phyloP scores from a whole-genome alignment of 371 early-diverging fungal genomes.

The Mortierella sp. region DNA sequence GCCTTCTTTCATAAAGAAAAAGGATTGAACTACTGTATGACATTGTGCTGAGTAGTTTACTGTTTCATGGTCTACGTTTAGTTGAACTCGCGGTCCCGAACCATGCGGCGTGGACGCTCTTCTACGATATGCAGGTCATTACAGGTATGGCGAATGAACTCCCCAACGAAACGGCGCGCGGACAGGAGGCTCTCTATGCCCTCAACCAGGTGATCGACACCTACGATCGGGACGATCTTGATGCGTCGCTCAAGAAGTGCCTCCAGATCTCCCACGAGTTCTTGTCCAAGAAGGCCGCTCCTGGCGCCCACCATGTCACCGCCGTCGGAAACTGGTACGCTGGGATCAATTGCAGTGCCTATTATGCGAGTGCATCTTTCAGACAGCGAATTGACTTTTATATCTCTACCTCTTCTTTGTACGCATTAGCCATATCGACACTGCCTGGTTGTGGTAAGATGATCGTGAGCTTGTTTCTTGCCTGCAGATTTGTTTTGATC shows the following conservation, averaged over 20 bases:
- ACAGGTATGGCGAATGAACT: conserved; percentile 83
- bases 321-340: conserved; percentile 87
- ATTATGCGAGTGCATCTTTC: too few relatives aligned
- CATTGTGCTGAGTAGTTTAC: neutral
- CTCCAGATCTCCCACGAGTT: conserved; percentile 73
- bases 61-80: conserved; percentile 31
- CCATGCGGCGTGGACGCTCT: conserved; percentile 74
- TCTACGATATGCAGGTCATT: conserved; percentile 85
- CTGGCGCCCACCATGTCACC: conserved; percentile 72
- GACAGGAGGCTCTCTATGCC: conserved; percentile 83
- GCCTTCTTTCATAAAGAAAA: neutral
- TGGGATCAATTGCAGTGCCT: conserved; percentile 36
- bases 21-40: neutral
- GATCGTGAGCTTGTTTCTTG: neutral
- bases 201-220: conserved; percentile 87
- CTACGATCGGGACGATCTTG: conserved; percentile 69
- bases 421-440: conserved; percentile 71
- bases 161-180: conserved; percentile 74
- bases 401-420: neutral
- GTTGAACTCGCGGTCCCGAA: conserved; percentile 84
- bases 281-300: conserved; percentile 70
- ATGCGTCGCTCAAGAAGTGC: conserved; percentile 66
- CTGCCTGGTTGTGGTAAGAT: conserved; percentile 68
- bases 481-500: neutral
- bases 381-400: too few relatives aligned